phyloP scores from a whole-genome alignment of 2,329 filamentous ascomycete genomes.

The Ascochyta fabae region DNA sequence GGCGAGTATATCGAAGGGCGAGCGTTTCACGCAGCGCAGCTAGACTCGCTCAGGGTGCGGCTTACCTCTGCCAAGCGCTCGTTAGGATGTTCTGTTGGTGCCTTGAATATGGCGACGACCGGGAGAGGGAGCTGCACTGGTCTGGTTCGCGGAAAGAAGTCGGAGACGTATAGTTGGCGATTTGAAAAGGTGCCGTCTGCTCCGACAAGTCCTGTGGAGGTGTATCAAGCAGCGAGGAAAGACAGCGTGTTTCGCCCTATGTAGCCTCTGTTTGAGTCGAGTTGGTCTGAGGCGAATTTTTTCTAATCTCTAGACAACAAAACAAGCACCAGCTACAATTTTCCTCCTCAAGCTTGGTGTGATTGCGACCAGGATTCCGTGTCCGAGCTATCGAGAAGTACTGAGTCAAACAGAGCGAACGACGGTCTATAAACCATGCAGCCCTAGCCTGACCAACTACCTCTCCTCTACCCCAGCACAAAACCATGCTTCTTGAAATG shows the following conservation, averaged over 20 bases:
- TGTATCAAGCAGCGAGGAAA: not conserved
- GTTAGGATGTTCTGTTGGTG: constrained; percentile 21
- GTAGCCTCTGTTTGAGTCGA: not conserved
- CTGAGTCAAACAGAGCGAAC: no score
- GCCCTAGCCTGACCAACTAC: no score
- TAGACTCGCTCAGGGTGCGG: constrained; percentile 22
- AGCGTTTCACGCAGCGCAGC: constrained; percentile 20
- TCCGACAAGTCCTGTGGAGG: not conserved
- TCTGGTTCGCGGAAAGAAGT: constrained; percentile 21
- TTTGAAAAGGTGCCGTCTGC: constrained; percentile 16
- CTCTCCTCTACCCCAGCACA: no score
- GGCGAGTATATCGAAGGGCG: constrained; percentile 27
- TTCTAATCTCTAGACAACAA: not conserved
- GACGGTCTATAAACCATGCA: no score
- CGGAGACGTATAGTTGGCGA: constrained; percentile 27
- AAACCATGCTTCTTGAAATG: no score
- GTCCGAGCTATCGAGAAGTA: no score
- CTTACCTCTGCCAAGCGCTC: constrained; percentile 24
- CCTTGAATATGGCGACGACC: constrained; percentile 15
- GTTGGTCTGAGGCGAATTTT: constrained; percentile 5
- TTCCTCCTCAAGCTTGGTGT: no score
- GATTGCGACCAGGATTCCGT: no score
- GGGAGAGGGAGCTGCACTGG: constrained; percentile 11
- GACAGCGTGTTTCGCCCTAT: constrained; percentile 17
- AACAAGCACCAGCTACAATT: no score